These are phyloP conservation scores for Chalaropsis ovoidea DNA, from an alignment of 2,329 filamentous ascomycete genomes.

Conservation along the genomic window DNA sequence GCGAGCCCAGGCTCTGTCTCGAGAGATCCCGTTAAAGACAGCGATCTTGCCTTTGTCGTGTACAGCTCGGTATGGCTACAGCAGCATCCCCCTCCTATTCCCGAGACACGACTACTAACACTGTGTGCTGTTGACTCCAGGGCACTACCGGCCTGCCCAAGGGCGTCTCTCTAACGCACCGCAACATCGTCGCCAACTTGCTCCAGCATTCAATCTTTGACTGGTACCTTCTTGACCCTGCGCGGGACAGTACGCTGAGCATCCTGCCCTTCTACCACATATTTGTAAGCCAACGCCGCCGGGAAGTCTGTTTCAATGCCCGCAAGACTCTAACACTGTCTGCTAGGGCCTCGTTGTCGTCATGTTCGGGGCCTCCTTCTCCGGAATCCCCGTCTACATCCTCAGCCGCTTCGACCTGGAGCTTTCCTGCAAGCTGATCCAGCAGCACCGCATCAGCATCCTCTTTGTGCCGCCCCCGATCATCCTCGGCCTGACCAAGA, in stretches of 20 bases:
- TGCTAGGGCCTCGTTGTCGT: slow-evolving; percentile 32
- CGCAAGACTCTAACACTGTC: neutral
- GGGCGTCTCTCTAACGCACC: slow-evolving; percentile 76
- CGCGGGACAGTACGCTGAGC: slow-evolving; percentile 63
- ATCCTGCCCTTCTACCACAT: slow-evolving; percentile 88
- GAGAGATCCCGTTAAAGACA: slow-evolving; percentile 40
- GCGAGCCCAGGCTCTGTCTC: neutral
- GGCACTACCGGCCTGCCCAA: slow-evolving; percentile 89
- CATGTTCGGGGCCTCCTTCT: slow-evolving; percentile 34
- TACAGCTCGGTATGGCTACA: slow-evolving; percentile 53
- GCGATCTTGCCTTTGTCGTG: slow-evolving; percentile 73
- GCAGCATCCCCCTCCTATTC: neutral
- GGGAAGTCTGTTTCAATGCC: neutral
- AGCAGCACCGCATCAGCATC: slow-evolving; percentile 65
- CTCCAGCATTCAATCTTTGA: slow-evolving; percentile 48
- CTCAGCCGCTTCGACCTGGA: slow-evolving; percentile 69
- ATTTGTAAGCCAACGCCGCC: slow-evolving; percentile 48
- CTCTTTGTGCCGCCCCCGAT: slow-evolving; percentile 78
- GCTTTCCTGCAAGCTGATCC: slow-evolving; percentile 64
- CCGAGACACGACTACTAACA: neutral
- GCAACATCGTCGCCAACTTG: slow-evolving; percentile 69
- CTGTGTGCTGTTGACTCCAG: slow-evolving; percentile 26
- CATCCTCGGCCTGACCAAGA: slow-evolving; percentile 68
- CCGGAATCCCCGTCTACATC: slow-evolving; percentile 63
- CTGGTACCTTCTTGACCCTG: slow-evolving; percentile 44